These are phyloP conservation scores for Thozetella sp. DNA, from an alignment of 495 filamentous ascomycete species.

Conservation along the genomic window DNA sequence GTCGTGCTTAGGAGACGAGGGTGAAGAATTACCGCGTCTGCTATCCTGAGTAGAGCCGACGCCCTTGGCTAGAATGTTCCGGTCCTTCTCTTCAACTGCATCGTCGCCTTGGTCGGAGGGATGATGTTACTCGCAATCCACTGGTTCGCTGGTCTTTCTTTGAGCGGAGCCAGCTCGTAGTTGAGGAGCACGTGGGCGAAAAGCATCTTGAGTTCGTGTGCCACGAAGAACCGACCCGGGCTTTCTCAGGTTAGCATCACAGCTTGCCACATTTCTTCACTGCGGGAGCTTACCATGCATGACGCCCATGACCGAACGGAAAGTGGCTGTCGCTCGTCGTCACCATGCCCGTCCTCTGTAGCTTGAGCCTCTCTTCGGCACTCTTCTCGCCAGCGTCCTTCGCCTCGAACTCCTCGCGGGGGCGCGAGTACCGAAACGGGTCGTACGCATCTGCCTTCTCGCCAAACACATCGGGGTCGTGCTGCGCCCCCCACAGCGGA, in stretches of 20 bases:
- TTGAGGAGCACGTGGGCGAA: background rate
- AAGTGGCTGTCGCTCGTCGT: conserved; percentile 9
- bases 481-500: background rate
- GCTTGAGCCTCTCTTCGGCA: background rate
- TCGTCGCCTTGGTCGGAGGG: background rate
- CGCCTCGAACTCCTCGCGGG: background rate
- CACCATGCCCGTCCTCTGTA: conserved; percentile 7
- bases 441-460: conserved; percentile 5
- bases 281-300: conserved; percentile 8
- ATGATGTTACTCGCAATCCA: background rate
- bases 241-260: background rate
- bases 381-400: conserved; percentile 9
- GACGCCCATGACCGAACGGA: conserved; percentile 10
- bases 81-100: background rate
- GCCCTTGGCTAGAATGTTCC: background rate
- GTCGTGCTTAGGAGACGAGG: too few relatives aligned
- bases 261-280: background rate
- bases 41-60: background rate
- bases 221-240: background rate
- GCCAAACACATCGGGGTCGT: background rate
- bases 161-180: background rate
- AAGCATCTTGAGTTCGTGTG: conserved; percentile 2
- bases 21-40: background rate
- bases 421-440: background rate
- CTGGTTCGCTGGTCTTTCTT: background rate